Evolutionary conservation across 495 filamentous ascomycete genomes (phyloP).

Genomic region (Aspergillus wentii): DNA sequence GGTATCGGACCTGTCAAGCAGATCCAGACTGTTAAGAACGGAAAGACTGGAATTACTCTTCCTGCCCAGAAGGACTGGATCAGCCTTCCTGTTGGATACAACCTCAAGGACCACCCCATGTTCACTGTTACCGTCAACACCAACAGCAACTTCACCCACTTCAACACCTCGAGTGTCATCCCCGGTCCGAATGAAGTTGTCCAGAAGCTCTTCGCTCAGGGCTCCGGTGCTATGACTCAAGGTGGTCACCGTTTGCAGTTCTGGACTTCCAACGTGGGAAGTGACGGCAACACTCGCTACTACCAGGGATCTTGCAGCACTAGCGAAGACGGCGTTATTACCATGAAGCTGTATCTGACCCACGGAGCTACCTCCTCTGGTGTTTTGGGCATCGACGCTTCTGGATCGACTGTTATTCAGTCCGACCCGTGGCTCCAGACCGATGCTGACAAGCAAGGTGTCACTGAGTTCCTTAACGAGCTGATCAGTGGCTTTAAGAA

Average conservation of each 20-base stretch:
- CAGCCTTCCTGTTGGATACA: conserved; percentile 64
- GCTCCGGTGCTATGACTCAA: conserved; percentile 60
- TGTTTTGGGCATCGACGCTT: conserved; percentile 51
- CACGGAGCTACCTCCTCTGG: conserved; percentile 40
- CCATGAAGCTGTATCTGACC: conserved; percentile 33
- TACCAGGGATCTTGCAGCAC: conserved; percentile 17
- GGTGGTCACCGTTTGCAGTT: conserved; percentile 52
- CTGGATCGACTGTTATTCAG: conserved; percentile 53
- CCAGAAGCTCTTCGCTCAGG: conserved; percentile 35
- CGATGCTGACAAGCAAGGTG: conserved; percentile 11
- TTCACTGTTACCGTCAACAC: conserved; percentile 57
- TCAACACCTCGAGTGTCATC: conserved; percentile 61
- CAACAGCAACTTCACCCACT: conserved; percentile 53
- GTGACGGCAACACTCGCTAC: conserved; percentile 15
- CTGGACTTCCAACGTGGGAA: conserved; percentile 17
- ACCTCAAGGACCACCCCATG: conserved; percentile 65
- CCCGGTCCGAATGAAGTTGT: conserved; percentile 33
- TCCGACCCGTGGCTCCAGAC: conserved; percentile 22
- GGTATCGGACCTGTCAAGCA: conserved; percentile 58
- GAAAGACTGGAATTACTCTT: conserved; percentile 36
- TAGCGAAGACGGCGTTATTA: conserved; percentile 15
- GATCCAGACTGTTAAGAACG: conserved; percentile 47
- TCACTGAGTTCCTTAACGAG: conserved; percentile 27
- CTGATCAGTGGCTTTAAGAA: conserved; percentile 47
- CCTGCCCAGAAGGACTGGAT: conserved; percentile 56